Base-by-base conservation (phyloP, 1,284 basidiomycete species). In the Malassezia dermatis region DNA sequence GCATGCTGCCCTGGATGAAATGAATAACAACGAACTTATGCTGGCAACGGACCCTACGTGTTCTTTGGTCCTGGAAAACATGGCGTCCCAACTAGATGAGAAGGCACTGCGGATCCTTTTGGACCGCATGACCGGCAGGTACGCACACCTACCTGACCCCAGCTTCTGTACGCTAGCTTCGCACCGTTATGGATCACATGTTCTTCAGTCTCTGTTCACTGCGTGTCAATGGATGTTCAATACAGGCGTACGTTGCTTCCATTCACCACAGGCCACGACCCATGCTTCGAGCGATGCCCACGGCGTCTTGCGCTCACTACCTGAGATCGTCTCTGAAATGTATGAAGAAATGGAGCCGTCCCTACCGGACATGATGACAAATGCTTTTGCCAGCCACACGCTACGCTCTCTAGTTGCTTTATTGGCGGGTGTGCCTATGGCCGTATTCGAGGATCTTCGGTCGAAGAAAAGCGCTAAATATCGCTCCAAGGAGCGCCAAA, bases 171-270 rank as follows among this genome's bases (percentile, higher is more conserved):
- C 48, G 5, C 58, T 74, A 8, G 56, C 67, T 19, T 55, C 53
- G 12, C 71, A 74, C 45, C 55, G 71, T n/a, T 74, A 67, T 39
- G 71, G 66, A 24, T 70, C 67, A 3, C 71, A 74, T 58, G 69
- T 73, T 19, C 51, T 74, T 6, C 61, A 71, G n/a, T 58, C 67
- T 2, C 34, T 67, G 32, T 52, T 74, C 6, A 46, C 58, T 35
- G 52, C 55, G 1, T 23, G 27, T 11, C 55, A 57, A 19, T 17
- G 23, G 13, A 32, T 26, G 13, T 12, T 57, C 6, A 19, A 51
- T 15, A 19, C 19, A 3, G 27, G 23, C 13, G 39, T 41, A n/a
- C 17, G 15, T 28, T 19, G 24, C 11, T n/a, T 4, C 12, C 11
- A n/a, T 8, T n/a, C 19, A 43, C 23, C 41, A 23, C 41, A 43